phyloP scores from a whole-genome alignment of 139 green algal genomes.

The Chlamydomonas sp. region DNA sequence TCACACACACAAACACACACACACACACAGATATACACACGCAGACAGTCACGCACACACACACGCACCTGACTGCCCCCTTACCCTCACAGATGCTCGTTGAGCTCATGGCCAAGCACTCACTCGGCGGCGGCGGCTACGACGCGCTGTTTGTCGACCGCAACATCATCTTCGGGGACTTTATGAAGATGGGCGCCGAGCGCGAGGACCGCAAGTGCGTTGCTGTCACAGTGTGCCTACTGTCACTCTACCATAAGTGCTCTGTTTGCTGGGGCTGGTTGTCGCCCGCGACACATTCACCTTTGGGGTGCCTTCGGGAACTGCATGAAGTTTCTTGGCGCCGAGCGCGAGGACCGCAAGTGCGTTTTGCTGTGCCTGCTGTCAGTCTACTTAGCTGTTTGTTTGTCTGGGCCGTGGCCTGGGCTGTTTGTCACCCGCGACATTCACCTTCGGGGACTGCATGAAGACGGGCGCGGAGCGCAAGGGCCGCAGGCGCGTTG shows the following conservation, averaged over 20 bases:
- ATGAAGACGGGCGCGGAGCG: constrained; percentile 38
- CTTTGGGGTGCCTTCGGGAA: too few relatives aligned
- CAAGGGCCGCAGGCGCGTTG: too few relatives aligned
- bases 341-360: constrained; percentile 41
- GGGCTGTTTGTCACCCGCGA: constrained; percentile 41
- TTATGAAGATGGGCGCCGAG: constrained; percentile 45
- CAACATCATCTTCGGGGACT: constrained; percentile 65
- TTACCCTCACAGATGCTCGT: too few relatives aligned
- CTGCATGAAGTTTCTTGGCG: constrained; percentile 50
- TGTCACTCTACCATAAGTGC: too few relatives aligned
- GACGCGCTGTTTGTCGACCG: constrained; percentile 44
- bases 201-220: constrained; percentile 39
- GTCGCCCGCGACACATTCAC: constrained; percentile 40
- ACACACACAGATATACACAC: too few relatives aligned
- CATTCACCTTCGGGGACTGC: constrained; percentile 70
- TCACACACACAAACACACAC: too few relatives aligned
- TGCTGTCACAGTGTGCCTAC: too few relatives aligned
- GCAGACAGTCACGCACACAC: too few relatives aligned
- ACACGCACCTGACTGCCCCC: too few relatives aligned
- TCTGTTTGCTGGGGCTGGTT: constrained; percentile 50
- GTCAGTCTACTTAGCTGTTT: too few relatives aligned
- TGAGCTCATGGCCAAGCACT: constrained; percentile 41
- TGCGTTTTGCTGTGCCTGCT: too few relatives aligned
- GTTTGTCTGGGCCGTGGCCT: too few relatives aligned
- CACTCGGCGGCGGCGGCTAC: constrained; percentile 25